Conservation (phyloP, 2,329 filamentous ascomycete genomes). For the Cladosporium cucumerinum region DNA sequence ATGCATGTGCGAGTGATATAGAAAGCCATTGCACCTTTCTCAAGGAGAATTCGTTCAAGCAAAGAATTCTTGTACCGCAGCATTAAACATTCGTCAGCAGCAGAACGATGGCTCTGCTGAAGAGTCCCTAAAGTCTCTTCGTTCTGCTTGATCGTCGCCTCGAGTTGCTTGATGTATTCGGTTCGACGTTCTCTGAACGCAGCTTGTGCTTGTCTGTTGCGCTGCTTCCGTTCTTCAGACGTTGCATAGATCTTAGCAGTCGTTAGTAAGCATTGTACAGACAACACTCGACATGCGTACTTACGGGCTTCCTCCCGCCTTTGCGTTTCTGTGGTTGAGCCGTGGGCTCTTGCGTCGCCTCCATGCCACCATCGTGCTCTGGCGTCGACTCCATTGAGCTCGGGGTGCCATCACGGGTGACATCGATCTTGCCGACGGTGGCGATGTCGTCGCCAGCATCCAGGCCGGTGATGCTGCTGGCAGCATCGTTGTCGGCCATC, state of each 20-base stretch:
- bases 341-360: slow-evolving; percentile 42
- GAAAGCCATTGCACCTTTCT: slow-evolving; percentile 66
- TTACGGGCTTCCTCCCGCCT: slow-evolving; percentile 93
- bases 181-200: slow-evolving; percentile 95
- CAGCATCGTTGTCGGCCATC: slow-evolving; percentile 43
- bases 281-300: slow-evolving; percentile 34
- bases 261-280: not conserved
- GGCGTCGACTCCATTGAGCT: slow-evolving; percentile 49
- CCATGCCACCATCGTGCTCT: slow-evolving; percentile 42
- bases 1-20: not conserved
- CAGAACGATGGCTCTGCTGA: slow-evolving; percentile 89
- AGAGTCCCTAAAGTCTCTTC: slow-evolving; percentile 90
- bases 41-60: slow-evolving; percentile 88
- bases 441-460: slow-evolving; percentile 41
- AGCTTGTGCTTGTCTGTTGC: slow-evolving; percentile 94
- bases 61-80: slow-evolving; percentile 97
- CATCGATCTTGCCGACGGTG: slow-evolving; percentile 45
- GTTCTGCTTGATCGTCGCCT: slow-evolving; percentile 95
- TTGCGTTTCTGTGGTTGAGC: slow-evolving; percentile 77
- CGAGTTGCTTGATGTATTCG: slow-evolving; percentile 98
- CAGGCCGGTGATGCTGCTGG: slow-evolving; percentile 37
- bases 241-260: slow-evolving; percentile 84
- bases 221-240: slow-evolving; percentile 95
- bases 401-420: slow-evolving; percentile 43
- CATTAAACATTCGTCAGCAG: slow-evolving; percentile 96